A percentile compares a stretch with the other conserved stretches of the same genome.
phyloP scores from a whole-genome alignment of 2,329 filamentous ascomycete genomes.

The Pseudogymnoascus sp. region DNA sequence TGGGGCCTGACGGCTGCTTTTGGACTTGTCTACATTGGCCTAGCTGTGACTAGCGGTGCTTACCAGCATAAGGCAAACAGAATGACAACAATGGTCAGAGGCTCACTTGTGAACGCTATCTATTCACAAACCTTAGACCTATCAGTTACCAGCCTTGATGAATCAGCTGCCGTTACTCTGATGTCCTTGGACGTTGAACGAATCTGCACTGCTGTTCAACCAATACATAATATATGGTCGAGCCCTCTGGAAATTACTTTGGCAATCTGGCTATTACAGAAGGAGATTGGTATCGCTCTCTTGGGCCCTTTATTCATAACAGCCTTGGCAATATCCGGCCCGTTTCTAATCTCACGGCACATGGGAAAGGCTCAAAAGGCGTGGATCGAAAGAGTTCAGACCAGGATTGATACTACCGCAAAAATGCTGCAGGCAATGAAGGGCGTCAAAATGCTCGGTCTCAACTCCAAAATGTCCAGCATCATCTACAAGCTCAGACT shows the following conservation, averaged over 20 bases:
- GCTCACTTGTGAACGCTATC: constrained; percentile 22
- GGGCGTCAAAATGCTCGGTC: constrained; percentile 29
- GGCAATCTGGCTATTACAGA: neutral
- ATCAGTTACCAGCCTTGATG: constrained; percentile 22
- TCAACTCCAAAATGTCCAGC: constrained; percentile 29
- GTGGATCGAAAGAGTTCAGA: constrained; percentile 21
- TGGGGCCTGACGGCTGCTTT: constrained; percentile 20
- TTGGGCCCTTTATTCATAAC: neutral
- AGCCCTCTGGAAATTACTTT: neutral
- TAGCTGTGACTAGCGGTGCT: constrained; percentile 19
- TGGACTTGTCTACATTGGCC: constrained; percentile 19
- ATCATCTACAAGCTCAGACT: constrained; percentile 30
- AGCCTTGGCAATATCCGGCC: constrained; percentile 12
- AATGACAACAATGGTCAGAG: constrained; percentile 22
- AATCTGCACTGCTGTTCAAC: constrained; percentile 30
- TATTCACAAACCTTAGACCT: constrained; percentile 26
- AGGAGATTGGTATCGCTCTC: neutral
- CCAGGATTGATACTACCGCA: constrained; percentile 19
- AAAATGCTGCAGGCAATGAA: constrained; percentile 29
- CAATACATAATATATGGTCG: neutral
- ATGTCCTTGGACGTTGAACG: constrained; percentile 25
- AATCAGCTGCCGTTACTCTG: constrained; percentile 25
- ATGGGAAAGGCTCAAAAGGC: constrained; percentile 13
- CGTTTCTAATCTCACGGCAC: constrained; percentile 2
- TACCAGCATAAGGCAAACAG: constrained; percentile 24